phyloP scores from a whole-genome alignment of 1,284 basidiomycete species.

The Melampsora americana region DNA sequence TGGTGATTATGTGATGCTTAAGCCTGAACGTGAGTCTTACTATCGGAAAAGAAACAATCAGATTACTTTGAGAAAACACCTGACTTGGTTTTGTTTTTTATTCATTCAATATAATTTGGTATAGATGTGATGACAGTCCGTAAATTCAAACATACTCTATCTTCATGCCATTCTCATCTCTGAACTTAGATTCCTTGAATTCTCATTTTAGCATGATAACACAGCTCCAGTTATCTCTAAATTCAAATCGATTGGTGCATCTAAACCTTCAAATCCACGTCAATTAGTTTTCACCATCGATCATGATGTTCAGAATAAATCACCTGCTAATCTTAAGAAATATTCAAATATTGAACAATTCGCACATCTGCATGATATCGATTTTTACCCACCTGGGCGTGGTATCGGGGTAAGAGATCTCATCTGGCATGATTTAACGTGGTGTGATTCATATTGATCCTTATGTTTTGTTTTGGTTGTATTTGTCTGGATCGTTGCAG shows the following conservation, averaged over 20 bases:
- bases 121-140: constrained; percentile 40
- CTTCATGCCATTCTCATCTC: not conserved
- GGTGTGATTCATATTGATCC: constrained; percentile 48
- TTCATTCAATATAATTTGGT: not conserved
- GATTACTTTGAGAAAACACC: not conserved
- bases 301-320: constrained; percentile 97
- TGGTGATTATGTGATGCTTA: constrained; percentile 99
- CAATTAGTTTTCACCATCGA: constrained; percentile 96
- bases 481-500: not conserved
- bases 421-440: constrained; percentile 50
- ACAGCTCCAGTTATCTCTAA: constrained; percentile 57
- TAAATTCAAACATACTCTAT: not conserved
- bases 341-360: constrained; percentile 90
- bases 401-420: constrained; percentile 71
- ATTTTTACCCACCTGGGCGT: constrained; percentile 95
- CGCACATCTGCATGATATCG: constrained; percentile 76
- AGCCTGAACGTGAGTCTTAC: constrained; percentile 74
- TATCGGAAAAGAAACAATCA: not conserved
- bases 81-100: not conserved
- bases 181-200: not conserved
- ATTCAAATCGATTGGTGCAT: constrained; percentile 92
- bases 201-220: constrained; percentile 31
- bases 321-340: constrained; percentile 86
- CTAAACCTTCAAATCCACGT: constrained; percentile 71
- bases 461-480: not conserved